Conservation (phyloP, 345 rosid genomes). For the Salix dunnii region DNA sequence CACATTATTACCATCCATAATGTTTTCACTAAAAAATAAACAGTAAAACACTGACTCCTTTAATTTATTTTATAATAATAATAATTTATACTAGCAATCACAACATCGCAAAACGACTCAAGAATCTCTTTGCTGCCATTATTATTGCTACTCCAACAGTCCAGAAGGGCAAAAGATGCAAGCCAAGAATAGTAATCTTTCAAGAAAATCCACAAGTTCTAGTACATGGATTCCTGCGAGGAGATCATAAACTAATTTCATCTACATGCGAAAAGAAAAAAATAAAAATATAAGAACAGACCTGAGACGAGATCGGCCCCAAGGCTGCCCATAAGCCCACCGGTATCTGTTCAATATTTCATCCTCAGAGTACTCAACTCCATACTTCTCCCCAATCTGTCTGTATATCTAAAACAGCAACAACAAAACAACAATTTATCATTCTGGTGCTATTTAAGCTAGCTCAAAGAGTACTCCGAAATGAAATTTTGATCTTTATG, state of each 20-base stretch:
- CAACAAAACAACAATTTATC: not conserved
- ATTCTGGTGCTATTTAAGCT: too few relatives aligned
- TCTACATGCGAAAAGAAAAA: not conserved
- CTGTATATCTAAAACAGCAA: conserved; percentile 79
- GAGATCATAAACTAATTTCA: not conserved
- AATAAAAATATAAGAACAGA: conserved; percentile 5
- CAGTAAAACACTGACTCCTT: too few relatives aligned
- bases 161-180: not conserved
- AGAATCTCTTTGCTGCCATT: not conserved
- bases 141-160: not conserved
- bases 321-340: conserved; percentile 89
- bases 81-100: too few relatives aligned
- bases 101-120: not conserved
- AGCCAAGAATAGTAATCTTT: not conserved
- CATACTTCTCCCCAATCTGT: conserved; percentile 83
- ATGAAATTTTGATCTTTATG: too few relatives aligned
- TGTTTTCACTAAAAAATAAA: too few relatives aligned
- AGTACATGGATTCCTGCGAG: not conserved
- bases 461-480: too few relatives aligned
- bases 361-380: conserved; percentile 77
- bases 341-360: conserved; percentile 83
- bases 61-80: too few relatives aligned
- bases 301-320: conserved; percentile 98
- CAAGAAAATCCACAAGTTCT: not conserved
- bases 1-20: too few relatives aligned